Percentiles rank a stretch among this genome's conserved stretches.
Evolutionary conservation across 805 yeast genomes (phyloP).

Genomic region (Debaryomyces tyrocola): DNA sequence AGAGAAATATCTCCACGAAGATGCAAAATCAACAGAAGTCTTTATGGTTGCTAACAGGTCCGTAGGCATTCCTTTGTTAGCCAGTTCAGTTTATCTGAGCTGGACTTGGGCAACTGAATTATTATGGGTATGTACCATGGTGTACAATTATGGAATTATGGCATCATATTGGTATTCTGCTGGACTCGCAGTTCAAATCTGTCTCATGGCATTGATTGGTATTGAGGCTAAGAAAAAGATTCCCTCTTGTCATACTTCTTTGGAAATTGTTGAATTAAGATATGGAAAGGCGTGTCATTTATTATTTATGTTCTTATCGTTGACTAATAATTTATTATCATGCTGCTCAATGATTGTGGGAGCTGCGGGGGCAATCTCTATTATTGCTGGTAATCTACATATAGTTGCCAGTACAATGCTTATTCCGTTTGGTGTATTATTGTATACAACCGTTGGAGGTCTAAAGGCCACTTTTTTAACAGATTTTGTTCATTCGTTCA

Average conservation of each 20-base stretch:
- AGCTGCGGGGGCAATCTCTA: slow-evolving; percentile 26
- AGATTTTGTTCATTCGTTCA: slow-evolving; percentile 37
- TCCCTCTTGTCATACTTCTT: slow-evolving; percentile 28
- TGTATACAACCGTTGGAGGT: slow-evolving; percentile 52
- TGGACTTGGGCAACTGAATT: slow-evolving; percentile 33
- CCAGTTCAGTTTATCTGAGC: slow-evolving; percentile 23
- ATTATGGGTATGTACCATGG: slow-evolving; percentile 24
- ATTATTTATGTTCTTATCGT: slow-evolving; percentile 23
- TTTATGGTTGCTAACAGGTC: slow-evolving; percentile 27
- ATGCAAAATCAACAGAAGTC: slow-evolving; percentile 25
- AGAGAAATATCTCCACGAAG: slow-evolving; percentile 22
- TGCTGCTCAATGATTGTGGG: slow-evolving; percentile 28
- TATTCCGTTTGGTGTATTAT: slow-evolving; percentile 38
- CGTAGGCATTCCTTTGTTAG: slow-evolving; percentile 21
- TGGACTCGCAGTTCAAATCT: slow-evolving; percentile 26
- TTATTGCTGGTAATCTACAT: slow-evolving; percentile 27
- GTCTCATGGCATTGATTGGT: slow-evolving; percentile 23
- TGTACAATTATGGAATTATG: slow-evolving; percentile 24
- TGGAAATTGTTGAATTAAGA: slow-evolving; percentile 28
- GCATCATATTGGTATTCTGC: slow-evolving; percentile 25
- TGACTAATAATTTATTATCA: slow-evolving; percentile 23
- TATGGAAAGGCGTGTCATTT: slow-evolving; percentile 24
- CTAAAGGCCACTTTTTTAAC: slow-evolving; percentile 52
- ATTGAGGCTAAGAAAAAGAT: slow-evolving; percentile 27
- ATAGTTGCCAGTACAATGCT: slow-evolving; percentile 27